Base-by-base conservation (phyloP, 129 eudicot species). In the Flaveria ramosissima region DNA sequence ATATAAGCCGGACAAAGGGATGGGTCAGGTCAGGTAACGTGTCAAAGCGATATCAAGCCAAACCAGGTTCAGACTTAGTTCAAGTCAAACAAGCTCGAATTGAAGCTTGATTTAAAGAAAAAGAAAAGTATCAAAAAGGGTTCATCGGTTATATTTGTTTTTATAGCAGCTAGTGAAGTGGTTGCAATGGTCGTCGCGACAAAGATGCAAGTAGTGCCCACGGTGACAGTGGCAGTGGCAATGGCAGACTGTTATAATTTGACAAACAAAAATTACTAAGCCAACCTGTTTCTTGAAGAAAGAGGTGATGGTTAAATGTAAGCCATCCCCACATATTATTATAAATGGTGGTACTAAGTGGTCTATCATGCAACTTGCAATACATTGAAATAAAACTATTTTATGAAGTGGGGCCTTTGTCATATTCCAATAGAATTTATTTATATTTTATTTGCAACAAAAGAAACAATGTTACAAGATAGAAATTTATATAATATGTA, bases 331-430 rank as follows among this genome's bases (percentile, higher is more conserved):
- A 36, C 41, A 36, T 36, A 5, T 36, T 36, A 36, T 36, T 36
- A 36, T 36, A 36, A 36, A 36, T 36, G 71, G 56, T 72, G 82
- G 53, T 42, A 68, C 53, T 11, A 62, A 73, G 57, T 82, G 83
- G 76, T 77, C 70, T 67, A 70, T 77, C 20, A 48, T 74, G 77
- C 81, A 81, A 81, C 85, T 81, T 77, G 88, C 74, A 73, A 36
- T 36, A 36, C 41, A 5, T 36, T 36, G 41, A 36, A 36, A 36
- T 36, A 36, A 5, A 36, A 36, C 41, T 36, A 36, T 36, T 36
- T 36, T 7, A 36, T 19, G 59, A 69, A 32, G 55, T 62, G 66
- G 73, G 45, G 65, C 78, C 55, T 78, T 57, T 73, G 76, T 73
- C 78, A 47, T 67, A 7, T 57, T 23, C 77, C 64, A 57, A 76